These are phyloP conservation scores for Cladophialophora exuberans DNA, from an alignment of 2,329 filamentous ascomycete species.

Conservation along the genomic window DNA sequence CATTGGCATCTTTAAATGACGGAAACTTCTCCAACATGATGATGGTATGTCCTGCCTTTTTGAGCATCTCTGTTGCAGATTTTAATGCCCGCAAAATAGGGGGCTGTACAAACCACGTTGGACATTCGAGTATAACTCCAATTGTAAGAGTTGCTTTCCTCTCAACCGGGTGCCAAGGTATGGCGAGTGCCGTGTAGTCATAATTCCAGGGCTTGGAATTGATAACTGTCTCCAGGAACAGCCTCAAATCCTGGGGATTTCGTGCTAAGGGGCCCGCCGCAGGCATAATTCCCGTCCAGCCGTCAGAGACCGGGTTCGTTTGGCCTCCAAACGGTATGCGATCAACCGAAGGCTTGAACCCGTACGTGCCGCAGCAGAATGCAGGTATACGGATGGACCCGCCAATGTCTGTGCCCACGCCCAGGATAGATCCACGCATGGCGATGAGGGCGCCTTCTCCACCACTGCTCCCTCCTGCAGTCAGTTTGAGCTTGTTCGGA, in stretches of 20 bases:
- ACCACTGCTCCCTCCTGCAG: slow-evolving; percentile 67
- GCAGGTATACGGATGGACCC: slow-evolving; percentile 52
- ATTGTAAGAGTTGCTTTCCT: slow-evolving; percentile 34
- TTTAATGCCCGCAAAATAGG: slow-evolving; percentile 44
- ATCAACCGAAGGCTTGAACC: slow-evolving; percentile 52
- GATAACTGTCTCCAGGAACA: slow-evolving; percentile 39
- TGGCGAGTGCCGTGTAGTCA: slow-evolving; percentile 52
- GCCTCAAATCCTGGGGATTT: slow-evolving; percentile 28
- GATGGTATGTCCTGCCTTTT: slow-evolving; percentile 49
- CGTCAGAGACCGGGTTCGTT: slow-evolving; percentile 50
- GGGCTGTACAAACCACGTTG: slow-evolving; percentile 41
- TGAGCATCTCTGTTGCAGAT: slow-evolving; percentile 42
- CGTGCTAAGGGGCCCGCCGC: slow-evolving; percentile 47
- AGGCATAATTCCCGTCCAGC: slow-evolving; percentile 55
- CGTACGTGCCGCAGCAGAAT: slow-evolving; percentile 56
- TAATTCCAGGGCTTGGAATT: slow-evolving; percentile 48
- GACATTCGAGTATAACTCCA: slow-evolving; percentile 46
- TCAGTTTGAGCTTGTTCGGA: slow-evolving; percentile 63
- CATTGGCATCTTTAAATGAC: slow-evolving; percentile 19
- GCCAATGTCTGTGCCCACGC: slow-evolving; percentile 65
- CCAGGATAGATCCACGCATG: slow-evolving; percentile 61
- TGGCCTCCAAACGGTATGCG: slow-evolving; percentile 58
- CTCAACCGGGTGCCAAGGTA: slow-evolving; percentile 51
- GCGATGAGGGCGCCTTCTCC: slow-evolving; percentile 67
- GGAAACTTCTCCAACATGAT: slow-evolving; percentile 42